Evolutionary conservation across 2,329 filamentous ascomycete species (phyloP), one percentile per base, ranked within the genome.

Genomic region (Thelonectria olida): DNA sequence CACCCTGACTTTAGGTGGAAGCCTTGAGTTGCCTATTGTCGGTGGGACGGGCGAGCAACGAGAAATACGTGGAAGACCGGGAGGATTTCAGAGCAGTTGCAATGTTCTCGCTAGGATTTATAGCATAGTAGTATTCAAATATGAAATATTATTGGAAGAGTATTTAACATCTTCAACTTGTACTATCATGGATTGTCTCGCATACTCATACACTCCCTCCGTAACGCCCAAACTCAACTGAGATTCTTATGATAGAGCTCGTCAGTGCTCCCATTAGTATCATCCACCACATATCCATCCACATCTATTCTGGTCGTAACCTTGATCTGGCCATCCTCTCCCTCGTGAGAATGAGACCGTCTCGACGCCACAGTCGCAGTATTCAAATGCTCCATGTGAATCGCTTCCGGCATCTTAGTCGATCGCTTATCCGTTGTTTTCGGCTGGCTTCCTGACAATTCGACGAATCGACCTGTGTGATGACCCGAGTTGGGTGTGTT

Each of bases 251-350:
- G 48, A 17, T 57, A 68, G 2, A 68, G 15, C 1, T 63, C 55
- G 8, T 68, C 66, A 0, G 64, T 65, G 5, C 66, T 68, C 25
- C 61, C 53, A 12, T 63, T 38, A 1, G 39, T 19, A 0, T 47
- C 34, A 49, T 65, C 58, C 7, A 45, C 49, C 1, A 25, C 38
- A 13, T 63, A 42, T 15, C 52, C 65, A 15, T 68, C 61, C 15
- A 68, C 58, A 13, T 68, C 61, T 4, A 67, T 42, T 9, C 57
- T 58, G 5, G 63, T 61, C 1, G 61, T 49, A 0, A 68, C 62
- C 5, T 45, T 62, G 42, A 68, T 68, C 2, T 61, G 61, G 1
- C 54, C 63, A 7, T 38, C 12, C 1, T 42, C 28, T 1, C 17
- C 36, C 13, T 39, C 12, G 10, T 19, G 27, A 1, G 36, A 19